Conservation (phyloP, 1,139 yeast species). For the Candida glucosophila region DNA sequence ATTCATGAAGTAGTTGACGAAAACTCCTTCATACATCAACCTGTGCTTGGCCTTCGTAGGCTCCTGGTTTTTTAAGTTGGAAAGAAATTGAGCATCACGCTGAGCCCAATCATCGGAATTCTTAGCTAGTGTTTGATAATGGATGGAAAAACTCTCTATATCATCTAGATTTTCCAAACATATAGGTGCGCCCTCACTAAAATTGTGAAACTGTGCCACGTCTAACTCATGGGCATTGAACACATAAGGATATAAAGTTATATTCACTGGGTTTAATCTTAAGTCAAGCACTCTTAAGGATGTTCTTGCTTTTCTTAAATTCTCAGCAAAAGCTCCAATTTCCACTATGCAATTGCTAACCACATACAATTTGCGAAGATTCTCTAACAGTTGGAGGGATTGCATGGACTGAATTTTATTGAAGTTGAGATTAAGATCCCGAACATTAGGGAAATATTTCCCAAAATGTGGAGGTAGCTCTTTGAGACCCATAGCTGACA, state of each 20-base stretch:
- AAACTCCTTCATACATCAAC: slow-evolving; percentile 28
- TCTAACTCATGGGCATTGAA: slow-evolving; percentile 40
- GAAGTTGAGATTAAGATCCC: slow-evolving; percentile 43
- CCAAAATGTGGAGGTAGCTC: slow-evolving; percentile 28
- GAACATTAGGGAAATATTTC: slow-evolving; percentile 35
- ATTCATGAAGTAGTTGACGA: slow-evolving; percentile 26
- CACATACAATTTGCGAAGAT: slow-evolving; percentile 32
- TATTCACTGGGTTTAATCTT: slow-evolving; percentile 42
- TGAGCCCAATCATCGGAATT: slow-evolving; percentile 28
- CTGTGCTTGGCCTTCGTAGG: slow-evolving; percentile 19
- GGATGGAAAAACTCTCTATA: slow-evolving; percentile 35
- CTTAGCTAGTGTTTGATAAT: slow-evolving; percentile 28
- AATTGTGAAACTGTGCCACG: slow-evolving; percentile 9
- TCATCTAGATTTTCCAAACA: slow-evolving; percentile 38
- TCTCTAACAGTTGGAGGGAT: slow-evolving; percentile 20
- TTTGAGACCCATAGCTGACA: slow-evolving; percentile 37
- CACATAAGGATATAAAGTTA: slow-evolving; percentile 43
- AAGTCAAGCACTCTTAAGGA: slow-evolving; percentile 36
- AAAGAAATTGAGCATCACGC: slow-evolving; percentile 23
- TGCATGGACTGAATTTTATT: slow-evolving; percentile 27
- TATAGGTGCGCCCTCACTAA: slow-evolving; percentile 16
- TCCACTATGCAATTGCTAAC: slow-evolving; percentile 37
- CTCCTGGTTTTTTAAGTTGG: slow-evolving; percentile 14
- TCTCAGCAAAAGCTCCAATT: slow-evolving; percentile 24
- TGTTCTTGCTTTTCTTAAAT: slow-evolving; percentile 21